Percentiles rank a stretch among this genome's conserved stretches.
phyloP scores from a whole-genome alignment of 2,329 filamentous ascomycete genomes.

The Trichocomaceae sp. region DNA sequence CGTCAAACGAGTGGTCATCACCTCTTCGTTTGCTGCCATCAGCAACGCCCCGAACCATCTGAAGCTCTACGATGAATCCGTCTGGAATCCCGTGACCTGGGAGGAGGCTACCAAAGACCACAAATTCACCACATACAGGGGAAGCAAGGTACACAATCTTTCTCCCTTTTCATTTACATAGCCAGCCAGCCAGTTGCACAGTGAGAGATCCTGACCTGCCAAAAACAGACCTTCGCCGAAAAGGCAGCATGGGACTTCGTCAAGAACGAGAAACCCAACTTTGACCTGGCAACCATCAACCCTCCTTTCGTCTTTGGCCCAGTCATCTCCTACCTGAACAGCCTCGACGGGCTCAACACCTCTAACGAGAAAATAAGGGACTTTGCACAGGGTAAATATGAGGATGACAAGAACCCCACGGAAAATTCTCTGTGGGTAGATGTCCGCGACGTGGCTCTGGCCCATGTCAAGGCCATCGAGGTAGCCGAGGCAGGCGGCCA shows the following conservation, averaged over 20 bases:
- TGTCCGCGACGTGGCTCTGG: constrained; percentile 44
- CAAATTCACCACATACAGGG: constrained; percentile 37
- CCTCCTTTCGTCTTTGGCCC: constrained; percentile 60
- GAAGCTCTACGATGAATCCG: constrained; percentile 32
- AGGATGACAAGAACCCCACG: constrained; percentile 52
- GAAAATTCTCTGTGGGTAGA: constrained; percentile 54
- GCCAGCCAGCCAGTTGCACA: no score
- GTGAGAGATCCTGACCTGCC: constrained; percentile 12
- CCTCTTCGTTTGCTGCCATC: constrained; percentile 63
- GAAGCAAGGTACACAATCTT: constrained; percentile 46
- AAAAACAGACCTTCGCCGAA: constrained; percentile 52
- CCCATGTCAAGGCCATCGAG: constrained; percentile 43
- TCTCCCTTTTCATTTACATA: no score
- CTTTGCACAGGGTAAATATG: constrained; percentile 57
- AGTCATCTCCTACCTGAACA: constrained; percentile 57
- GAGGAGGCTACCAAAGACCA: constrained; percentile 32
- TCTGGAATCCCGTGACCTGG: constrained; percentile 41
- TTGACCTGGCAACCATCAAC: constrained; percentile 56
- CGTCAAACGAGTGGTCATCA: constrained; percentile 68
- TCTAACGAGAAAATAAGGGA: constrained; percentile 63
- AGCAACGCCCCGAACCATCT: constrained; percentile 40
- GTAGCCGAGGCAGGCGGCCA: constrained; percentile 40
- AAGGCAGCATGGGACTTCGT: constrained; percentile 61
- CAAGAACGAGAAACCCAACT: constrained; percentile 49
- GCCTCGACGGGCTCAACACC: constrained; percentile 61